Percentiles rank a stretch among this genome's conserved stretches.
Evolutionary conservation across 208 protist genomes (phyloP).

Genomic region (Naegleria lovaniensis): DNA sequence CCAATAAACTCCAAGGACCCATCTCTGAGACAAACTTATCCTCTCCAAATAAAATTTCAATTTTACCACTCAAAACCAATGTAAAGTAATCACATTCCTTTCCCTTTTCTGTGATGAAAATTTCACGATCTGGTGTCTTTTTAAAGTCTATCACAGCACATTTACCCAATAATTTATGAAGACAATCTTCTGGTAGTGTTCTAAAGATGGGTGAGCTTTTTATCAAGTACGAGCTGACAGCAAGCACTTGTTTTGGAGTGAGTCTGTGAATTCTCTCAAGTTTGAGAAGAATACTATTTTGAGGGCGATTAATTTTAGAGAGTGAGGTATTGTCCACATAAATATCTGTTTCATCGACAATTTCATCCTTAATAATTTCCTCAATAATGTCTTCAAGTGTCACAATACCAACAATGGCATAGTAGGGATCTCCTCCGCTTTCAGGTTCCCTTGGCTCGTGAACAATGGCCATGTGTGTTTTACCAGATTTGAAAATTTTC

Average conservation of each 20-base stretch:
- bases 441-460: constrained; percentile 55
- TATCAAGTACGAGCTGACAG: background rate
- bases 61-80: constrained; percentile 23
- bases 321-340: background rate
- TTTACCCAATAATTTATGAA: constrained; percentile 7
- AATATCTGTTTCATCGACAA: constrained; percentile 41
- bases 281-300: background rate
- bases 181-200: background rate
- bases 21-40: background rate
- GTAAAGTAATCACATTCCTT: constrained; percentile 13
- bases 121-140: background rate
- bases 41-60: background rate
- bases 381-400: constrained; percentile 54
- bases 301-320: background rate
- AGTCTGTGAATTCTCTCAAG: background rate
- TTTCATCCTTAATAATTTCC: constrained; percentile 51
- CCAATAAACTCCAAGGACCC: background rate
- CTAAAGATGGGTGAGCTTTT: background rate
- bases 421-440: constrained; percentile 77
- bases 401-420: constrained; percentile 62
- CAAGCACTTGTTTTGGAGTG: constrained; percentile 14
- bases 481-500: constrained; percentile 83
- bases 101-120: background rate
- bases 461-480: constrained; percentile 84
- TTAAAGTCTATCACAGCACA: background rate